Percentiles rank a stretch among this genome's conserved stretches.
phyloP scores from a whole-genome alignment of 2,329 filamentous ascomycete species.

The Mollisiaceae sp. region DNA sequence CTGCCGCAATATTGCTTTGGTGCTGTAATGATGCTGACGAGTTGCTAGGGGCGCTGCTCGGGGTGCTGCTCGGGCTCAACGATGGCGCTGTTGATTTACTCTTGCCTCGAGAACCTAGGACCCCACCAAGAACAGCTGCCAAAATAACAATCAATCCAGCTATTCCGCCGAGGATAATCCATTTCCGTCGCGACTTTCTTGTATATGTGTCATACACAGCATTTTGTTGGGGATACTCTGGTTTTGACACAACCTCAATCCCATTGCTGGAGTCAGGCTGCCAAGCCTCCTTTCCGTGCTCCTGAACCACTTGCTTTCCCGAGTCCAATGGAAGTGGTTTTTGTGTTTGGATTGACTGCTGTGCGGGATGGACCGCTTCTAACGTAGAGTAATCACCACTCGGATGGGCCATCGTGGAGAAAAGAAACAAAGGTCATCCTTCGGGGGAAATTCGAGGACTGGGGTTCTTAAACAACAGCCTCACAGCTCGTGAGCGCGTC shows the following conservation, averaged over 20 bases:
- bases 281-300: constrained; percentile 4
- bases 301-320: constrained; percentile 17
- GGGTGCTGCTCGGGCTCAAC: background rate
- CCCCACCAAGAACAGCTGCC: constrained; percentile 22
- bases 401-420: too few species aligned
- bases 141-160: constrained; percentile 12
- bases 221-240: background rate
- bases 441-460: too few species aligned
- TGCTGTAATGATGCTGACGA: constrained; percentile 9
- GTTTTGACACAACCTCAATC: constrained; percentile 1
- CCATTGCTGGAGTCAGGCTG: constrained; percentile 7
- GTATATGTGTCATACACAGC: background rate
- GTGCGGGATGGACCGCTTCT: constrained; percentile 12
- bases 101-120: constrained; percentile 14
- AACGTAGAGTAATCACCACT: too few species aligned
- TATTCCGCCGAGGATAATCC: background rate
- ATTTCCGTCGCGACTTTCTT: constrained; percentile 9
- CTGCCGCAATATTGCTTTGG: constrained; percentile 27
- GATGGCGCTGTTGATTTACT: constrained; percentile 13
- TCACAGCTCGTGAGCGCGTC: too few species aligned
- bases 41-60: background rate
- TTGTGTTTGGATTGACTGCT: background rate
- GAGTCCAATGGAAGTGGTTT: constrained; percentile 14
- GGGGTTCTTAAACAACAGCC: too few species aligned
- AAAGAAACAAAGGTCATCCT: too few species aligned